Conservation (phyloP, 2,329 filamentous ascomycete genomes). For the Hirsutella rhossiliensis region DNA sequence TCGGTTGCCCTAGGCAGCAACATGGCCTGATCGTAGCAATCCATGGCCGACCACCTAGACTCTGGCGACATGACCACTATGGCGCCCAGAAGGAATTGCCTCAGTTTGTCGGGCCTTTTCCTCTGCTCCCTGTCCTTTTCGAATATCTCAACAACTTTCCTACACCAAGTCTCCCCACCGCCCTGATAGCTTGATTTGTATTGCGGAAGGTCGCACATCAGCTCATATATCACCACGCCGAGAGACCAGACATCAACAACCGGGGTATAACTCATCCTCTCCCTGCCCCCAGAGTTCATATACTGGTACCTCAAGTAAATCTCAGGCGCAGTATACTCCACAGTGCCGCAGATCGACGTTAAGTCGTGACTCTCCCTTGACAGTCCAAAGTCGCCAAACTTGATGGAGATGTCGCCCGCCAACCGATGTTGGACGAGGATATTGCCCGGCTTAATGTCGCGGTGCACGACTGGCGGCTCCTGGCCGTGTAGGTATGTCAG, state of each 20-base stretch:
- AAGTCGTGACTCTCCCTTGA: slow-evolving; percentile 91
- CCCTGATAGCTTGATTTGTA: background rate
- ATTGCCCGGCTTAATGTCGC: slow-evolving; percentile 90
- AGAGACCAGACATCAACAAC: background rate
- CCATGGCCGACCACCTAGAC: background rate
- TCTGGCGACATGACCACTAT: background rate
- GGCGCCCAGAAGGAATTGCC: background rate
- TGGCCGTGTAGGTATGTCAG: slow-evolving; percentile 7
- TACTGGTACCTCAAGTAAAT: slow-evolving; percentile 30
- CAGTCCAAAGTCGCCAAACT: slow-evolving; percentile 83
- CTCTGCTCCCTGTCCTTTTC: too few relatives aligned
- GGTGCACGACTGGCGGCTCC: slow-evolving; percentile 56
- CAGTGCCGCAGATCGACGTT: slow-evolving; percentile 78
- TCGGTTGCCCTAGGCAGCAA: background rate
- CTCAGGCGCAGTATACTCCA: slow-evolving; percentile 82
- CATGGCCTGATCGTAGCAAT: background rate
- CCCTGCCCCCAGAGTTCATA: background rate
- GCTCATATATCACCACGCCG: background rate
- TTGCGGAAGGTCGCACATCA: background rate
- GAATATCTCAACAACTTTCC: background rate
- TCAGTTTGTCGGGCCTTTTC: background rate
- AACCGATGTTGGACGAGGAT: slow-evolving; percentile 59
- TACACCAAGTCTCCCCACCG: background rate
- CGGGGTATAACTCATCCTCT: background rate
- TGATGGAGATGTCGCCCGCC: slow-evolving; percentile 66